phyloP scores from a whole-genome alignment of 306 rosid species.

The Malus domestica region DNA sequence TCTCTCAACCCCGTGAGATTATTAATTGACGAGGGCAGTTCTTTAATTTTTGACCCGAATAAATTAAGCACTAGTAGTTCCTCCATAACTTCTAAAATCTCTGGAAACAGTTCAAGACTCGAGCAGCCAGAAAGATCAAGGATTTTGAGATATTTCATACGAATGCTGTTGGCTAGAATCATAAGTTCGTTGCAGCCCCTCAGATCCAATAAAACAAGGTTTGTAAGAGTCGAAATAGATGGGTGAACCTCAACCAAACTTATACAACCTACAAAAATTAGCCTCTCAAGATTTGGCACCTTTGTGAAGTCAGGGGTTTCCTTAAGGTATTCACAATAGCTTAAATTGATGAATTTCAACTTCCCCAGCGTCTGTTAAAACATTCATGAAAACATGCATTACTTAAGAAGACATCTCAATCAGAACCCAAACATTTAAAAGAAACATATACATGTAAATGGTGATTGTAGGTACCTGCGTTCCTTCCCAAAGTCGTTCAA shows the following conservation, averaged over 20 bases:
- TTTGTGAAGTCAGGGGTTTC: constrained; percentile 10
- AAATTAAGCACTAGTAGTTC: too few relatives aligned
- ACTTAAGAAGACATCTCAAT: too few relatives aligned
- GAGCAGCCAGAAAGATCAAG: background rate
- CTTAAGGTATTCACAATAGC: background rate
- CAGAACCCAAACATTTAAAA: too few relatives aligned
- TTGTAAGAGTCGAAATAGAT: background rate
- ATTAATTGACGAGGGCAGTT: too few relatives aligned
- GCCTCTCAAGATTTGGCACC: constrained; percentile 1
- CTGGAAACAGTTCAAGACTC: too few relatives aligned
- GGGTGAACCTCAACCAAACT: constrained; percentile 4
- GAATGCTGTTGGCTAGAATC: background rate
- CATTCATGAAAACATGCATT: background rate
- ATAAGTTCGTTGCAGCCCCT: background rate
- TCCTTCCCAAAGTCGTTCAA: constrained; percentile 1
- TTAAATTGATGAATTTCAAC: background rate
- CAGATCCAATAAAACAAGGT: background rate
- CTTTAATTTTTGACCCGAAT: too few relatives aligned
- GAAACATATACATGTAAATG: background rate
- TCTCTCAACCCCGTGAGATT: too few relatives aligned
- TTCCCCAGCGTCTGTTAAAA: constrained; percentile 3
- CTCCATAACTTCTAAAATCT: too few relatives aligned
- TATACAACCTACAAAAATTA: background rate
- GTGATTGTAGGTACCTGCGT: background rate
- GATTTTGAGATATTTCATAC: background rate